phyloP scores from a whole-genome alignment of 1,284 basidiomycete species.

The Ganoderma resinaceum region DNA sequence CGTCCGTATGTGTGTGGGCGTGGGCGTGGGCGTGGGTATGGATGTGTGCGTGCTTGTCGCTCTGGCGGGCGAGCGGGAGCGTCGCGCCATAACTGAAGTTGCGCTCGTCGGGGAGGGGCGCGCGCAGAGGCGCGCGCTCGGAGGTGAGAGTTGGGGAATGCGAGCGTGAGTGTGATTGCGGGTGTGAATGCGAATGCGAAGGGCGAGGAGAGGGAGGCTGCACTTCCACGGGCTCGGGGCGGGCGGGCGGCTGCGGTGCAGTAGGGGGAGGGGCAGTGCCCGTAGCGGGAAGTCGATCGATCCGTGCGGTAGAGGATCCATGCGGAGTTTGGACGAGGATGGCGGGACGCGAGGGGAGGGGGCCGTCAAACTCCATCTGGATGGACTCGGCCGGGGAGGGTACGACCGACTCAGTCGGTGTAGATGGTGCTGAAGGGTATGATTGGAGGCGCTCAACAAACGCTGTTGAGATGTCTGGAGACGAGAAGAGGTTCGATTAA shows the following conservation, averaged over 20 bases:
- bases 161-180: neutral
- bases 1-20: conserved; percentile 9
- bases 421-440: conserved; percentile 58
- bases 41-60: conserved; percentile 16
- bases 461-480: conserved; percentile 69
- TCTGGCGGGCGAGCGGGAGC: neutral
- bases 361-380: conserved; percentile 14
- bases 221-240: conserved; percentile 18
- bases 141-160: conserved; percentile 2
- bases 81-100: neutral
- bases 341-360: conserved; percentile 3
- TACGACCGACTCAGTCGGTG: conserved; percentile 40
- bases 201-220: neutral
- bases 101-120: neutral
- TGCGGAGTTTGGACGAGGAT: conserved; percentile 16
- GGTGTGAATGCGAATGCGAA: neutral
- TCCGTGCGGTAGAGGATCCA: conserved; percentile 8
- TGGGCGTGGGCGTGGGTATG: conserved; percentile 11
- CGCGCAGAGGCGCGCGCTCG: neutral
- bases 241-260: conserved; percentile 25
- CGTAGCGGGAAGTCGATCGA: neutral
- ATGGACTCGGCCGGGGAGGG: conserved; percentile 29
- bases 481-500: neutral
- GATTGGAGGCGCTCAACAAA: conserved; percentile 74
- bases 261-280: conserved; percentile 15